Percentiles rank a stretch among this genome's conserved stretches.
These are phyloP conservation scores for Dissophora globulifera DNA, from an alignment of 192 early-diverging fungal species.

Conservation along the genomic window DNA sequence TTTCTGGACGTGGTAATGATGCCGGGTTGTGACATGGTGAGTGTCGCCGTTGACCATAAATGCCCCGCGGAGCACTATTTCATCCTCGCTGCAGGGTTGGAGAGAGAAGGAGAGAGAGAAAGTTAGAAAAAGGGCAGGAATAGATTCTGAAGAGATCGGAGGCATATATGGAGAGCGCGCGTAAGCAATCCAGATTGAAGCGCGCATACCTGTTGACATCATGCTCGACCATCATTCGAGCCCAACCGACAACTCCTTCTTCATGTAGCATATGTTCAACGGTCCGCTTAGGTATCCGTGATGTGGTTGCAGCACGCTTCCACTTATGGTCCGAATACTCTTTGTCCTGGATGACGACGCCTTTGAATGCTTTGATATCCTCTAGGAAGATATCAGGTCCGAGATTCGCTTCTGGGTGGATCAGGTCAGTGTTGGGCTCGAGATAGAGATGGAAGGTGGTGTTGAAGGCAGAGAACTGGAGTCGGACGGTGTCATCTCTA, in stretches of 20 bases:
- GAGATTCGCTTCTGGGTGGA: slow-evolving; percentile 70
- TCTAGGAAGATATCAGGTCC: slow-evolving; percentile 52
- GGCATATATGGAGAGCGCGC: not conserved
- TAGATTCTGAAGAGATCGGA: too few relatives aligned
- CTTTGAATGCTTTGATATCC: slow-evolving; percentile 72
- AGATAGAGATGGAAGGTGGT: slow-evolving; percentile 72
- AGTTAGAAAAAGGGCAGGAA: too few relatives aligned
- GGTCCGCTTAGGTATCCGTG: slow-evolving; percentile 16
- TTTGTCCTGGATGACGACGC: slow-evolving; percentile 56
- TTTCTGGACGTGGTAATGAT: slow-evolving; percentile 36
- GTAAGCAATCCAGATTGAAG: not conserved
- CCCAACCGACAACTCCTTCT: slow-evolving; percentile 67
- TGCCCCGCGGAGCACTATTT: slow-evolving; percentile 29
- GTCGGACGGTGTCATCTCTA: slow-evolving; percentile 64
- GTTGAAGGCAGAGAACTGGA: slow-evolving; percentile 70
- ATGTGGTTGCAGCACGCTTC: slow-evolving; percentile 35
- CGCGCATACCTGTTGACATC: slow-evolving; percentile 7
- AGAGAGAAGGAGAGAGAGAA: too few relatives aligned
- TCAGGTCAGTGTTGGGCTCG: slow-evolving; percentile 74
- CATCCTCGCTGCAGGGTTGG: slow-evolving; percentile 15
- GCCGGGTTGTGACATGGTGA: slow-evolving; percentile 37
- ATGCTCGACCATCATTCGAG: slow-evolving; percentile 56
- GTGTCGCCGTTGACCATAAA: slow-evolving; percentile 38
- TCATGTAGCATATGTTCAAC: slow-evolving; percentile 49
- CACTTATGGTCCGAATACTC: slow-evolving; percentile 44